Conservation (phyloP, 305 asterid genomes). For the Fraxinus sp. region DNA sequence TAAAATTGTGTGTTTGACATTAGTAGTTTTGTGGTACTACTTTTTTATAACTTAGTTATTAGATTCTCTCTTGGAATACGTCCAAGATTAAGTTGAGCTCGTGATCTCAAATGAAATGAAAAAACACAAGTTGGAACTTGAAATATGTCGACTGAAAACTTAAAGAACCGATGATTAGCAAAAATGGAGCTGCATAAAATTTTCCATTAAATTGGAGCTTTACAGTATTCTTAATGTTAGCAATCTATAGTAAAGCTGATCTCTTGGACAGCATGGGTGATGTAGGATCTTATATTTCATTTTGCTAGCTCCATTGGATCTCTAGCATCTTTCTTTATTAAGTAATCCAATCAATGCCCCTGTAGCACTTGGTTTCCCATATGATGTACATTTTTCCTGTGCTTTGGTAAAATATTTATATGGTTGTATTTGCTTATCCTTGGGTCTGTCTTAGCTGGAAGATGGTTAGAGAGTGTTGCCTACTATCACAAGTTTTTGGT, state of each 20-base stretch:
- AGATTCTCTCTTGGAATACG: background rate
- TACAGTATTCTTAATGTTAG: slow-evolving; percentile 2
- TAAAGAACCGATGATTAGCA: background rate
- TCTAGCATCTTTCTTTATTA: background rate
- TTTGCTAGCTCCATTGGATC: background rate
- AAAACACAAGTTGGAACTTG: slow-evolving; percentile 7
- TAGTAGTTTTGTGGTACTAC: slow-evolving; percentile 9
- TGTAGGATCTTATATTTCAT: background rate
- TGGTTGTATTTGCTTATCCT: background rate
- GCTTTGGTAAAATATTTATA: background rate
- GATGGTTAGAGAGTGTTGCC: background rate
- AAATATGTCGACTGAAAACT: slow-evolving; percentile 9
- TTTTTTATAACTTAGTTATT: slow-evolving; percentile 5
- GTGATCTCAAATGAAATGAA: slow-evolving; percentile 25
- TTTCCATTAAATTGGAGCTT: background rate
- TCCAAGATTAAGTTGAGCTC: slow-evolving; percentile 15
- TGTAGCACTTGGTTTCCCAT: background rate
- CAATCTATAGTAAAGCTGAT: background rate
- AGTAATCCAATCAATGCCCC: slow-evolving; percentile 2
- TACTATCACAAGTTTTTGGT: background rate
- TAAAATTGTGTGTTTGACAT: background rate
- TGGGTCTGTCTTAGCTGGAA: background rate
- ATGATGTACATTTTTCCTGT: background rate
- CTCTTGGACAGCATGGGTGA: background rate
- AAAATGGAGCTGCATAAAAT: background rate